Evolutionary conservation across 805 yeast species (phyloP), one percentile per base, ranked within the genome.

Genomic region (Nakazawaea molendinolei): DNA sequence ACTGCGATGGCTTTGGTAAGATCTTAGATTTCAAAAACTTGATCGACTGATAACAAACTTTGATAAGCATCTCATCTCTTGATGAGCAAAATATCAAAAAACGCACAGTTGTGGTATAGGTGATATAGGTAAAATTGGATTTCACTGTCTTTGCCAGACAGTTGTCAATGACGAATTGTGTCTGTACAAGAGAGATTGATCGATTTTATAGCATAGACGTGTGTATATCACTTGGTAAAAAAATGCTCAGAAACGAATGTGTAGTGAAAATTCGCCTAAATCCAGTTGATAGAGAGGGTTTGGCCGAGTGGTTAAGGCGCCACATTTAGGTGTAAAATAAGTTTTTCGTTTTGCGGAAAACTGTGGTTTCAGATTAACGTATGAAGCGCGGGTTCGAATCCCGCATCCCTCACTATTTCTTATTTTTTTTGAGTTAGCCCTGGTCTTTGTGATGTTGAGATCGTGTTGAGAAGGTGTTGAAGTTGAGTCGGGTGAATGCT

Each of bases 231-330:
- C 13, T 24, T 8, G 6, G 15, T 17, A 17, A 9, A 12, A 17
- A 17, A 12, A 8, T 9, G 6, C 14, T 12, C 7, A 24, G 6
- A 8, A 24, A 7, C 27, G 13, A 9, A 24, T 21, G 17, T 31
- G 22, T 23, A 23, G 15, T 5, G 9, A 31, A 31, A 31, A 31
- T 3, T 15, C n/a, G 23, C 7, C 12, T 16, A 5, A 5, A 4
- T 15, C 6, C 21, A 27, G 31, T 13, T 30, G 34, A 16, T 36
- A 26, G 29, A 15, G 61, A 49, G 59, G 53, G 61, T 50, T 51
- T 56, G 61, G 61, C 61, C 61, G 61, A 56, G 61, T 53, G 61
- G 61, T 56, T 56, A 56, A 56, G 61, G 61, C 61, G 61, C 42
- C 44, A 43, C 41, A 38, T 43, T 43, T 43, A 43, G 46, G 46